These are phyloP conservation scores for Umbelopsis sp. DNA, from an alignment of 371 early-diverging fungal species.

Conservation along the genomic window DNA sequence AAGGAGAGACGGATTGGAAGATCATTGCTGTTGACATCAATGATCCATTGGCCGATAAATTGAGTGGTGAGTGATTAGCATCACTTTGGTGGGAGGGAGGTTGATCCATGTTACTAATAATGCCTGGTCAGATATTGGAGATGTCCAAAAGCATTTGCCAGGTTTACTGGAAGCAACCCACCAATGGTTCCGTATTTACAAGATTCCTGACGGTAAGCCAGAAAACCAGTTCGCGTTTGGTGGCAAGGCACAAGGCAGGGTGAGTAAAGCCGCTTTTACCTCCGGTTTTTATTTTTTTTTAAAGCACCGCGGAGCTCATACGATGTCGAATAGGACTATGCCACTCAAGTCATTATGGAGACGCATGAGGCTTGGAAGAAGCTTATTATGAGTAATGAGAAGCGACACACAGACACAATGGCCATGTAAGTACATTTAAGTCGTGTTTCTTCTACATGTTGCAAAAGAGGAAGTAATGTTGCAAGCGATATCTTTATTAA, in stretches of 20 bases:
- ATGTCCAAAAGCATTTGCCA: constrained; percentile 95
- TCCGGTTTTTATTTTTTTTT: neutral
- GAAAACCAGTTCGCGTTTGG: constrained; percentile 98
- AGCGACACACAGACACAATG: neutral
- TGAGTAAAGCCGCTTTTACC: constrained; percentile 20
- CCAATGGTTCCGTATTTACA: constrained; percentile 99
- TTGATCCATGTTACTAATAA: neutral
- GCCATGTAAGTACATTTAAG: neutral
- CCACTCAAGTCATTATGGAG: constrained; percentile 85
- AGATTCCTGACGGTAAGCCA: constrained; percentile 99
- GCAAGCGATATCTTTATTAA: constrained; percentile 10
- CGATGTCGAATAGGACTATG: constrained; percentile 64
- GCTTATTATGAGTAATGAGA: constrained; percentile 57
- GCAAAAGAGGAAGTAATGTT: neutral
- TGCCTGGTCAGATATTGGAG: constrained; percentile 78
- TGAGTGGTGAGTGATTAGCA: constrained; percentile 70
- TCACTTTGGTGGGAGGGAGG: neutral
- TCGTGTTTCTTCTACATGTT: neutral
- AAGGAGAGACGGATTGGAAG: constrained; percentile 99
- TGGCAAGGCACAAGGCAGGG: constrained; percentile 87
- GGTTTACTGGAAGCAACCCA: constrained; percentile 94
- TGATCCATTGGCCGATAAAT: constrained; percentile 90
- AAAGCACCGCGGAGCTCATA: neutral
- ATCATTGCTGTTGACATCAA: constrained; percentile 95
- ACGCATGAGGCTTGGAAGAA: constrained; percentile 93